These are phyloP conservation scores for Limnanthes douglasii DNA, from an alignment of 345 rosid species.

Conservation along the genomic window DNA sequence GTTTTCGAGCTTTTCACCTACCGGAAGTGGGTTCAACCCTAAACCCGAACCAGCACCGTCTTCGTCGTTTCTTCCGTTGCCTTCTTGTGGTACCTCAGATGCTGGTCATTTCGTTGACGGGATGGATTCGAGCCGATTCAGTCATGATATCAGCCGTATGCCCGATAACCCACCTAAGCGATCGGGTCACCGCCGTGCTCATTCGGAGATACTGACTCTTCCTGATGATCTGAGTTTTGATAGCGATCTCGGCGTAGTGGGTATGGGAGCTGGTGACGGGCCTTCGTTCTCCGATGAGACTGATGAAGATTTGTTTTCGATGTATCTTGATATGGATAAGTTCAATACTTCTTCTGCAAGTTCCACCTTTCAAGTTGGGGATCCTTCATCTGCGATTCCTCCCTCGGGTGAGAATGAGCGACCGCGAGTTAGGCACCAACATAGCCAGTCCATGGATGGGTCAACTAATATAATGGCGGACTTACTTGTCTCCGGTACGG, in stretches of 20 bases:
- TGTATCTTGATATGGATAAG: conserved; percentile 92
- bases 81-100: conserved; percentile 22
- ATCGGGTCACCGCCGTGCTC: conserved; percentile 88
- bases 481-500: conserved; percentile 61
- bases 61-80: conserved; percentile 25
- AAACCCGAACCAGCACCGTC: too few species aligned
- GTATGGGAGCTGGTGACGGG: conserved; percentile 52
- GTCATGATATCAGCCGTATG: conserved; percentile 82
- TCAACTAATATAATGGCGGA: conserved; percentile 59
- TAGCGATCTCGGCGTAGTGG: conserved; percentile 81
- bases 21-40: conserved; percentile 19
- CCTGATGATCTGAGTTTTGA: conserved; percentile 90
- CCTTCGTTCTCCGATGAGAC: conserved; percentile 75
- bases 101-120: conserved; percentile 24
- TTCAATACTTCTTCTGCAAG: conserved; percentile 62
- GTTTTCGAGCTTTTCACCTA: conserved; percentile 26
- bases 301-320: conserved; percentile 68
- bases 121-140: conserved; percentile 34
- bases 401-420: conserved; percentile 34
- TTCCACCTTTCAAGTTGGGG: conserved; percentile 38
- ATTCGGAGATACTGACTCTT: conserved; percentile 80
- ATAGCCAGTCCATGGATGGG: conserved; percentile 92
- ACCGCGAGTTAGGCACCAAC: conserved; percentile 88
- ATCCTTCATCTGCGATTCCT: conserved; percentile 20
- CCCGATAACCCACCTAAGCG: conserved; percentile 74